Base-by-base conservation (phyloP, 345 rosid species). In the Eucalyptus camaldulensis region DNA sequence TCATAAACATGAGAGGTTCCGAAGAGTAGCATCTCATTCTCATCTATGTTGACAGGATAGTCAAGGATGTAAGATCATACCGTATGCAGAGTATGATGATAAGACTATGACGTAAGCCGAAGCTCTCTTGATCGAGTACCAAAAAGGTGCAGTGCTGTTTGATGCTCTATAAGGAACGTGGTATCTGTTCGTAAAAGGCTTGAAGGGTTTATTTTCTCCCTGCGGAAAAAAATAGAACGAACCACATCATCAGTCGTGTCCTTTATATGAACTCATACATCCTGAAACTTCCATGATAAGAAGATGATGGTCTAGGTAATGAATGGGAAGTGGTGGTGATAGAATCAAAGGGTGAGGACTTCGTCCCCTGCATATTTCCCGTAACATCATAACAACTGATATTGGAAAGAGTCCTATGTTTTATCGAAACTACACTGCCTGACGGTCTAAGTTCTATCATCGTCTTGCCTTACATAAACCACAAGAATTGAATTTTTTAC, bases 41-140 rank as follows among this genome's bases (percentile, higher is more conserved):
- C 69, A 29, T 62, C 69, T 62, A 62, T 62, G 69, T 62, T 62
- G 31, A 29, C 69, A 62, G 69, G 33, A 62, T 29, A 62, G 33
- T 29, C 69, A 29, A 62, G 69, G 69, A 29, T 13, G 69, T 62
- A 29, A 62, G n/a, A 29, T 13, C 69, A 62, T 62, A 62, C 91
- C 89, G 50, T 51, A 90, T 27, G 91, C 89, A 12, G 89, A 90
- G 16, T 87, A 90, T 5, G 87, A 87, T 12, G 89, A 87, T 40
- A 87, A 16, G 31, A 90, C 89, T 54, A 90, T 90, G 85, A 90
- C 43, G n/a, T 88, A 58, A 6, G 91, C 89, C 8, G 89, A 88
- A 83, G 89, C 91, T 85, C 89, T 81, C 89, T 83, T 90, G 62
- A 90, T 49, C 2, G 91, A 90, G 69, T 90, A 90, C 91, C 91